Base-by-base conservation (phyloP, 2,329 filamentous ascomycete genomes). In the Cladosporium velox region DNA sequence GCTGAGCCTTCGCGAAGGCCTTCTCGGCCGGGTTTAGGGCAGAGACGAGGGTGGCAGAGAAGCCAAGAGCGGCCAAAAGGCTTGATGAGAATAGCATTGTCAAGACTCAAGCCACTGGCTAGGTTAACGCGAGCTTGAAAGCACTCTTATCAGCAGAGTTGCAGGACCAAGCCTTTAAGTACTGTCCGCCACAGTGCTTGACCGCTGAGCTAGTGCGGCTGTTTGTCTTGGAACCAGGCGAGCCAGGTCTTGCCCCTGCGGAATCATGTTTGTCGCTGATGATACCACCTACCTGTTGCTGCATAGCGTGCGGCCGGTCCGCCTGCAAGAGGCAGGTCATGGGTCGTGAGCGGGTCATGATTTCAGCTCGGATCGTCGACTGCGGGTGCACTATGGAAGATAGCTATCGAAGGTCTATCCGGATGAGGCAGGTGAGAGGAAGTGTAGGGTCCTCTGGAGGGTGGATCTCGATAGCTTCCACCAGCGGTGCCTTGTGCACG, bases 151-250 rank as follows among this genome's bases (percentile, higher is more conserved):
- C 21, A 41, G 21, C 5, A n/a, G 26, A 44, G 51, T n/a, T 54
- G 60, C 60, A 64, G 51, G 51, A 55, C 38, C 60, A 64, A 64
- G 60, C 60, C 60, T 64, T 64, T 64, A 64, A 64, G 60, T 57
- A 54, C 24, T 14, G 24, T 30, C 21, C 49, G 10, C 49, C 49
- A 57, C 24, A 24, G 15, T 26, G 60, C 49, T 64, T 55, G 35
- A 55, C 32, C 60, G 35, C 55, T 64, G 49, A 18, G 26, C 49
- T 41, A 55, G 30, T 32, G 60, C 51, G 47, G 18, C 24, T 21
- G 6, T 44, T 30, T 64, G 60, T 64, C 60, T 64, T 59, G 35
- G 60, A 57, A 18, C 21, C 34, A 8, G 38, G 49, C 41, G 60
- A 57, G 11, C 21, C 34, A 8, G 38, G 49, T 54, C 35, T 57